phyloP scores from a whole-genome alignment of 805 yeast genomes.

The Hanseniaspora meyeri region DNA sequence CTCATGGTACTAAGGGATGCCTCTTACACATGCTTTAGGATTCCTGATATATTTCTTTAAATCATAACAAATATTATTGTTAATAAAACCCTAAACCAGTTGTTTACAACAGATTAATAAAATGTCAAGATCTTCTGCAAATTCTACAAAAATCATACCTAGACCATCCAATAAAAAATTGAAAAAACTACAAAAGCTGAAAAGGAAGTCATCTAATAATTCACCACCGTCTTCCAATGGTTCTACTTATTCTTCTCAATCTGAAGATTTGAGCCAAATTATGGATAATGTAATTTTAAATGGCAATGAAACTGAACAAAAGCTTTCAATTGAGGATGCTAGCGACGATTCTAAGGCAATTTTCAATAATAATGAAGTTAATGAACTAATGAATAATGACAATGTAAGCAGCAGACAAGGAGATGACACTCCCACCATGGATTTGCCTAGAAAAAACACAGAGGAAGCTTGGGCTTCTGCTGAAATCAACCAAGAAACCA shows the following conservation, averaged over 20 bases:
- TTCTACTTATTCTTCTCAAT: not conserved
- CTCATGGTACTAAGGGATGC: no score
- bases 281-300: no score
- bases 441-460: not conserved
- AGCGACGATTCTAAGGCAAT: not conserved
- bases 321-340: not conserved
- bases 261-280: not conserved
- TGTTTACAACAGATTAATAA: not conserved
- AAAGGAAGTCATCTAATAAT: not conserved
- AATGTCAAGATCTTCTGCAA: not conserved
- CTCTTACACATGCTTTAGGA: no score
- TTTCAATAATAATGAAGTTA: not conserved
- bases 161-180: constrained; percentile 7
- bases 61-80: not conserved
- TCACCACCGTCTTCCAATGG: not conserved
- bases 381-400: not conserved
- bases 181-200: constrained; percentile 2
- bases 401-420: not conserved
- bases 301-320: not conserved
- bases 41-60: not conserved
- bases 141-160: not conserved
- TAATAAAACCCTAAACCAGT: not conserved
- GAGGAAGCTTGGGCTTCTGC: not conserved
- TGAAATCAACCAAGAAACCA: not conserved
- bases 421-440: not conserved